A percentile compares a stretch with the other conserved stretches of the same genome.
These are phyloP conservation scores for Nyctanthes arbortristis DNA, from an alignment of 257 asterid species.

Conservation along the genomic window DNA sequence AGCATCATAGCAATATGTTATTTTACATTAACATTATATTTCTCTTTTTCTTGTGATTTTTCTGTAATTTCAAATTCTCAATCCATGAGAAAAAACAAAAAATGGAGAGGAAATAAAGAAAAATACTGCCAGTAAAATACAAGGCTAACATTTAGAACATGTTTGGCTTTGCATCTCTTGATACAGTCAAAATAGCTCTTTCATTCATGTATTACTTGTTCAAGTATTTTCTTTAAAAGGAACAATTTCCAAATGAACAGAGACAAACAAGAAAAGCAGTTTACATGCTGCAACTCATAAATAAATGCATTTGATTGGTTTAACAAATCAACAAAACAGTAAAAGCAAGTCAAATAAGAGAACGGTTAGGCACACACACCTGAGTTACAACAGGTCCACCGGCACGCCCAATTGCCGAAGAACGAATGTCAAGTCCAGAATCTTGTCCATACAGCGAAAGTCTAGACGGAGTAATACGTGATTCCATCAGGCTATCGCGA, in stretches of 20 bases:
- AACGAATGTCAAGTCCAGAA: conserved; percentile 53
- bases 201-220: neutral
- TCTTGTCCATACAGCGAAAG: conserved; percentile 61
- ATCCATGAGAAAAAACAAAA: neutral
- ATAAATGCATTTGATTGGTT: neutral
- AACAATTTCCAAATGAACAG: neutral
- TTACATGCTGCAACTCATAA: neutral
- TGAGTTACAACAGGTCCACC: conserved; percentile 76
- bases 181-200: too few relatives aligned
- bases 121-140: neutral
- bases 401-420: conserved; percentile 53
- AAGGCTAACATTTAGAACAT: neutral
- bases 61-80: neutral
- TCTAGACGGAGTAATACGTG: conserved; percentile 48
- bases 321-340: neutral
- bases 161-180: too few relatives aligned
- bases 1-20: too few relatives aligned
- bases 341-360: neutral
- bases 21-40: neutral
- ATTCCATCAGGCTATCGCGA: conserved; percentile 55
- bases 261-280: neutral
- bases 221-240: neutral
- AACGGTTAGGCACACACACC: conserved; percentile 42
- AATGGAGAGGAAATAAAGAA: neutral
- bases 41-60: neutral